Evolutionary conservation across 108 stramenopile species (phyloP), one percentile per base, ranked within the genome.

Genomic region (Nannochloropsis salina): DNA sequence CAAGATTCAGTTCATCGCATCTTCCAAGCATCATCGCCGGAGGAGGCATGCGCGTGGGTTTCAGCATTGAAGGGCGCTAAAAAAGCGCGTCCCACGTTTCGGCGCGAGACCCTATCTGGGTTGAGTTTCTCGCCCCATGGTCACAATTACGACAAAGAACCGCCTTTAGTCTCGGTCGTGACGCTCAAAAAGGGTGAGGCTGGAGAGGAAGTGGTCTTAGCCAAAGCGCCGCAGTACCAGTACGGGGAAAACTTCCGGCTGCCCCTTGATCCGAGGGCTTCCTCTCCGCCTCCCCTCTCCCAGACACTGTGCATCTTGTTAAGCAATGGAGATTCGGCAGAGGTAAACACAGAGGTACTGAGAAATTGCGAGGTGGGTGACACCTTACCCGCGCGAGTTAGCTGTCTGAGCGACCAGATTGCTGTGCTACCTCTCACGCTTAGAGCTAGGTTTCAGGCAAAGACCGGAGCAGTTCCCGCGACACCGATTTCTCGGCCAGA

Each of bases 271-370:
- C 15, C n/a, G 61, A n/a, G 1, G 2, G 15, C 61, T 15, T 74
- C 61, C 61, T 74, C 6, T 15, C 6, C 61, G 61, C 61, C 15
- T 15, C 20, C 61, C n/a, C 1, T 4, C n/a, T n/a, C 15, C n/a
- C 20, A 15, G 20, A 74, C n/a, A n/a, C n/a, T 74, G 3, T 74
- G 61, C n/a, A 74, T 74, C n/a, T 74, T 74, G 61, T 74, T 74
- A n/a, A 74, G 61, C 61, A 74, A 74, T 74, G 61, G 61, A n/a
- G 61, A 74, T n/a, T n/a, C 61, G 61, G 61, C 61, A 4, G 61
- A 74, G n/a, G n/a, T 74, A 15, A 74, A n/a, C 61, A n/a, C n/a
- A n/a, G 20, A 74, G 6, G 15, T n/a, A 15, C n/a, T 74, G n/a
- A 74, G 61, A 1, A n/a, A 74, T 15, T n/a, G 61, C 61, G 20